Evolutionary conservation across 1,284 basidiomycete genomes (phyloP).

Genomic region (Fistulinella cinereoalba): DNA sequence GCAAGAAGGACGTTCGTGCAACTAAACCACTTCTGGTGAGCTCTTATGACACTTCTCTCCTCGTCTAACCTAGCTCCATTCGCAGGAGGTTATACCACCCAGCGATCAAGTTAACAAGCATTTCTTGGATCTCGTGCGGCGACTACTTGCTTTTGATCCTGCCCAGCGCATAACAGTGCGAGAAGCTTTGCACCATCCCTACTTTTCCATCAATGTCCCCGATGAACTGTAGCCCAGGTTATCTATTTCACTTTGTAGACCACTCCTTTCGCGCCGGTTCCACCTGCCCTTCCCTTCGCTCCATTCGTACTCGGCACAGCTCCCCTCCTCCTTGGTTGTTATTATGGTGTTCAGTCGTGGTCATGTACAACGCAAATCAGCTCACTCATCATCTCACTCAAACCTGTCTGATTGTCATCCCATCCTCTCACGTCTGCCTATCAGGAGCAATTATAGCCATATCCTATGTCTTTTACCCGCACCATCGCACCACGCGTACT

Average conservation of each 20-base stretch:
- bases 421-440: conserved; percentile 19
- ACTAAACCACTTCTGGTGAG: conserved; percentile 77
- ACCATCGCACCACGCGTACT: conserved; percentile 16
- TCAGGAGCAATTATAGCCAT: conserved; percentile 33
- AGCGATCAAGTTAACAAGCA: conserved; percentile 69
- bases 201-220: conserved; percentile 67
- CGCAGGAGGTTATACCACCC: conserved; percentile 80
- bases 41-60: conserved; percentile 12
- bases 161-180: conserved; percentile 81
- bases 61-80: conserved; percentile 9
- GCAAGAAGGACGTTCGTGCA: conserved; percentile 89
- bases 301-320: conserved; percentile 25
- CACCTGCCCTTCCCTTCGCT: conserved; percentile 21
- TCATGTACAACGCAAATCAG: conserved; percentile 38
- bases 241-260: conserved; percentile 39
- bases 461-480: conserved; percentile 33
- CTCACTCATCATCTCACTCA: conserved; percentile 27
- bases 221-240: conserved; percentile 48
- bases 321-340: conserved; percentile 33
- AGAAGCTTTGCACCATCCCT: conserved; percentile 85
- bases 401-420: conserved; percentile 30
- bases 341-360: conserved; percentile 39
- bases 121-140: conserved; percentile 86
- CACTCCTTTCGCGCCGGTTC: conserved; percentile 27
- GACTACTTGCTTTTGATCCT: conserved; percentile 91